phyloP scores from a whole-genome alignment of 176 grass and related monocot genomes.

The Olyra latifolia region DNA sequence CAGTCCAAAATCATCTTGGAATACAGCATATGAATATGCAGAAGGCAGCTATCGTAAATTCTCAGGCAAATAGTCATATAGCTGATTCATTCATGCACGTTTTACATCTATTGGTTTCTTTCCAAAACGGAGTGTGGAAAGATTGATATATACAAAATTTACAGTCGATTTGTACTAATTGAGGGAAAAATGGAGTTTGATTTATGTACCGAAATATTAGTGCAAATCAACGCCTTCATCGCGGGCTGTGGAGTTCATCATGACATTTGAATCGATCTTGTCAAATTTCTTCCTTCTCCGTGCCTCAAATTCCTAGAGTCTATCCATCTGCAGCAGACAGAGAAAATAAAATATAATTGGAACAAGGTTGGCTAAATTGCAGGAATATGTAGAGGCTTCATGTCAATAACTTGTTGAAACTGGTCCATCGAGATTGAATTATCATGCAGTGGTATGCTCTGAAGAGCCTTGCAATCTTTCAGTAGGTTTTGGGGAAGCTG shows the following conservation, averaged over 20 bases:
- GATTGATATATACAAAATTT: conserved; percentile 37
- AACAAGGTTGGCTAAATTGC: not conserved
- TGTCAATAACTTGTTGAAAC: conserved; percentile 72
- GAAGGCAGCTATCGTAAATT: not conserved
- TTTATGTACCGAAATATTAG: conserved; percentile 12
- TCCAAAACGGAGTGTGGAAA: conserved; percentile 5
- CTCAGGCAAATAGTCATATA: not conserved
- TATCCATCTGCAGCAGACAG: conserved; percentile 67
- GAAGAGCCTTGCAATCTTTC: conserved; percentile 82
- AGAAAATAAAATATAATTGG: not conserved
- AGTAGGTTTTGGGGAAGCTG: conserved; percentile 84
- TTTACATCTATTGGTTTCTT: conserved; percentile 14
- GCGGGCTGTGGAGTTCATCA: conserved; percentile 77
- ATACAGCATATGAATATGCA: not conserved
- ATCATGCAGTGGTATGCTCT: conserved; percentile 77
- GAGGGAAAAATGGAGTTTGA: not conserved
- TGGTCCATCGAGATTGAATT: conserved; percentile 83
- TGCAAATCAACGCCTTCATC: conserved; percentile 81
- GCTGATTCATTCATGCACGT: not conserved
- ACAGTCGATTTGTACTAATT: not conserved
- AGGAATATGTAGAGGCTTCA: not conserved
- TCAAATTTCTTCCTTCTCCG: conserved; percentile 87
- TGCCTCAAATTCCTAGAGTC: conserved; percentile 76
- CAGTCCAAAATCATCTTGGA: not conserved
- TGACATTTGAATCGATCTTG: conserved; percentile 96